Percentiles rank a stretch among this genome's conserved stretches.
Evolutionary conservation across 192 early-diverging fungal genomes (phyloP).

Genomic region (Paraglomus brasilianum): DNA sequence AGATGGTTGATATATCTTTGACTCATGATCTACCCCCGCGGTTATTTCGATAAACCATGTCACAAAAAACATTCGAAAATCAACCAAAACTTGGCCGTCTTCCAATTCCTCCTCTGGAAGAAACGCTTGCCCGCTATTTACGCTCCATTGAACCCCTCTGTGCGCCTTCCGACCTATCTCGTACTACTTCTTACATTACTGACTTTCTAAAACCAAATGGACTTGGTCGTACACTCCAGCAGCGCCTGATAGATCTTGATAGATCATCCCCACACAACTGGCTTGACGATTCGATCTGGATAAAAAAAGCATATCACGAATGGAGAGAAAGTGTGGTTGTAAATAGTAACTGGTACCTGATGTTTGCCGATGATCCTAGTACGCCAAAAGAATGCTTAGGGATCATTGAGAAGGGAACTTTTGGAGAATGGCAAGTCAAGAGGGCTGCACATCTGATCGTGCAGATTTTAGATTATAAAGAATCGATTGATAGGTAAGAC

Average conservation of each 20-base stretch:
- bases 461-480: constrained; percentile 71
- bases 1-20: no score
- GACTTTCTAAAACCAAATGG: constrained; percentile 51
- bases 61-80: constrained; percentile 45
- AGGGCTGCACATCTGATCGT: constrained; percentile 75
- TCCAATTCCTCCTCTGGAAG: constrained; percentile 63
- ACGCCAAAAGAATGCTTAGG: constrained; percentile 47
- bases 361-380: constrained; percentile 61
- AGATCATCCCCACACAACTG: constrained; percentile 60
- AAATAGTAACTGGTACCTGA: constrained; percentile 88
- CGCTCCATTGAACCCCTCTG: constrained; percentile 58
- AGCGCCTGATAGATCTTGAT: constrained; percentile 62
- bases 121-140: constrained; percentile 56
- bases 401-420: constrained; percentile 45
- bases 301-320: constrained; percentile 68
- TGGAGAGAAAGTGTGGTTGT: constrained; percentile 82
- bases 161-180: constrained; percentile 43
- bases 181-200: constrained; percentile 43
- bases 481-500: constrained; percentile 62
- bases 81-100: constrained; percentile 55
- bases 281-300: constrained; percentile 70
- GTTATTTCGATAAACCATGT: no score
- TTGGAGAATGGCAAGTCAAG: constrained; percentile 74
- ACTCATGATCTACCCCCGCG: no score
- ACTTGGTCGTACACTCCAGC: constrained; percentile 54